phyloP scores from a whole-genome alignment of 2,329 filamentous ascomycete species.

The Claviceps pazoutovae region DNA sequence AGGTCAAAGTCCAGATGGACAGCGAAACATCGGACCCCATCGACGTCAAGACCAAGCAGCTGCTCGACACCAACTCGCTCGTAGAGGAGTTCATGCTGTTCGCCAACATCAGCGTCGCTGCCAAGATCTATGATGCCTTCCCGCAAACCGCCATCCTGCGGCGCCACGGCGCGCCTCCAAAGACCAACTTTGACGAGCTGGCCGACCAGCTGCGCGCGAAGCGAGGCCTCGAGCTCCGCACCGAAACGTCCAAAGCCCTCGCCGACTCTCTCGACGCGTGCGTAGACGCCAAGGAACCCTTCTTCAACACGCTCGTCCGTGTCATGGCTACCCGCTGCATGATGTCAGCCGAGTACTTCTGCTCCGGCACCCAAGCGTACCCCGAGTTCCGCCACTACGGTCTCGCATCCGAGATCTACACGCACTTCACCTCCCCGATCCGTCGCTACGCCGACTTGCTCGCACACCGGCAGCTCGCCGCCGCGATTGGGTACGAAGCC shows the following conservation, averaged over 20 bases:
- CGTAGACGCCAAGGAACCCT: slow-evolving; percentile 66
- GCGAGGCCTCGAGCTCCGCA: slow-evolving; percentile 62
- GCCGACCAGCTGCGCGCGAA: slow-evolving; percentile 82
- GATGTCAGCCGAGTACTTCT: slow-evolving; percentile 98
- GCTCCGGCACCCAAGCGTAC: slow-evolving; percentile 81
- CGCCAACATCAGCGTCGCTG: slow-evolving; percentile 88
- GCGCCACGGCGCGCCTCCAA: slow-evolving; percentile 81
- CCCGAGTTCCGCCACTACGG: slow-evolving; percentile 96
- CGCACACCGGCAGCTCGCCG: slow-evolving; percentile 85
- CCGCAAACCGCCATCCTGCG: slow-evolving; percentile 90
- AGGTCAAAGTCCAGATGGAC: slow-evolving; percentile 90
- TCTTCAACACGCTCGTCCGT: slow-evolving; percentile 96
- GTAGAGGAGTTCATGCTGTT: slow-evolving; percentile 99
- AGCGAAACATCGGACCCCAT: slow-evolving; percentile 92
- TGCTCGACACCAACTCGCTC: slow-evolving; percentile 89
- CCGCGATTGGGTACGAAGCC: slow-evolving; percentile 83
- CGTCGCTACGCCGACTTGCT: slow-evolving; percentile 94
- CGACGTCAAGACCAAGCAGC: slow-evolving; percentile 88
- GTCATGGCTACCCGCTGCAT: slow-evolving; percentile 98
- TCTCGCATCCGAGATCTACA: slow-evolving; percentile 92
- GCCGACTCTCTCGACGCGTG: slow-evolving; percentile 85
- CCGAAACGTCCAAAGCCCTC: slow-evolving; percentile 81
- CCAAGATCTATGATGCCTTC: slow-evolving; percentile 80
- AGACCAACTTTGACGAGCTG: slow-evolving; percentile 93
- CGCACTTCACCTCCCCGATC: slow-evolving; percentile 95